These are phyloP conservation scores for Rosa multiflora DNA, from an alignment of 306 rosid genomes.

Conservation along the genomic window DNA sequence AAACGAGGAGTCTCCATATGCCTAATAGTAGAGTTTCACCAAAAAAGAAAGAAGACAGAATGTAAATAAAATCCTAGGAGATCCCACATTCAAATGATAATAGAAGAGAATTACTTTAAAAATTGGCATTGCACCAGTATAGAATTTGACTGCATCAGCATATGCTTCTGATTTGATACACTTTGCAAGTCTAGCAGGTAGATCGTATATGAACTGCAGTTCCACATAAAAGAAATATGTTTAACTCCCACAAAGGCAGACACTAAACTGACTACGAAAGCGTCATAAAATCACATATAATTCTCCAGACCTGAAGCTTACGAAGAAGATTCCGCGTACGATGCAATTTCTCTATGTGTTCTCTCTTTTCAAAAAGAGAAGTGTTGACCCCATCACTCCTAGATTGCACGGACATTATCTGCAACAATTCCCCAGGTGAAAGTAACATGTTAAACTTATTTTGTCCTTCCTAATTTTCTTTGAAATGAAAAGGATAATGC, in stretches of 20 bases:
- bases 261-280: neutral
- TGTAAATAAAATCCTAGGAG: constrained; percentile 4
- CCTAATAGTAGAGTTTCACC: constrained; percentile 40
- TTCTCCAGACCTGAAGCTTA: constrained; percentile 72
- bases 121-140: constrained; percentile 91
- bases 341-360: constrained; percentile 83
- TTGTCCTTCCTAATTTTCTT: neutral
- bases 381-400: constrained; percentile 85
- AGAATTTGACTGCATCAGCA: constrained; percentile 87
- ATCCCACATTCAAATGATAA: constrained; percentile 21
- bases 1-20: constrained; percentile 90
- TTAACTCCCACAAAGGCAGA: constrained; percentile 24
- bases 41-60: neutral
- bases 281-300: neutral
- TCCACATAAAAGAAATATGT: constrained; percentile 29
- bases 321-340: constrained; percentile 87
- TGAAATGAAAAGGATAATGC: neutral
- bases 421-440: constrained; percentile 29
- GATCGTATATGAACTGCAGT: constrained; percentile 89
- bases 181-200: constrained; percentile 86
- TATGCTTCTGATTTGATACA: constrained; percentile 86
- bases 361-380: constrained; percentile 82
- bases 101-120: constrained; percentile 56
- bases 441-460: constrained; percentile 9
- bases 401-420: constrained; percentile 93